These are phyloP conservation scores for Elongisporangium prolatum DNA, from an alignment of 352 stramenopile genomes.

Conservation along the genomic window DNA sequence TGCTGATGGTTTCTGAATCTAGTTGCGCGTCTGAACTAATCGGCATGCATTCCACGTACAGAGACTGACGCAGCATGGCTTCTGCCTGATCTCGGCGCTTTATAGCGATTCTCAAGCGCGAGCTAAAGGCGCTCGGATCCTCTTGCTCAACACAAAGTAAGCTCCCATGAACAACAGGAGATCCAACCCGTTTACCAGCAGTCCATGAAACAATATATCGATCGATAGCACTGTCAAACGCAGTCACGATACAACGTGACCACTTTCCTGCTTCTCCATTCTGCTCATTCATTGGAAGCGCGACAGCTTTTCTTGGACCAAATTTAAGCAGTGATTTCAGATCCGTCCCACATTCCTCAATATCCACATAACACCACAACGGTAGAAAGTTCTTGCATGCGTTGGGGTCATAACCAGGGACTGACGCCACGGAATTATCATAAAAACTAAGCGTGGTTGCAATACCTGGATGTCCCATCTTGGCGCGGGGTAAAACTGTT, in stretches of 20 bases:
- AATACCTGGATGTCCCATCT: conserved; percentile 39
- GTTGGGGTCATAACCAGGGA: neutral
- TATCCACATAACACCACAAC: conserved; percentile 70
- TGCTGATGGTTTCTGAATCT: conserved; percentile 60
- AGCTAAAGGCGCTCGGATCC: conserved; percentile 36
- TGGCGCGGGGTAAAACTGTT: conserved; percentile 31
- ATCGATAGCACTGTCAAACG: conserved; percentile 37
- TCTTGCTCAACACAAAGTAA: conserved; percentile 67
- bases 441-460: neutral
- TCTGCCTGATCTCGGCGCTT: conserved; percentile 56
- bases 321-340: conserved; percentile 19
- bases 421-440: neutral
- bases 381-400: conserved; percentile 51
- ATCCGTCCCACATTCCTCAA: conserved; percentile 26
- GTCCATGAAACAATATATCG: conserved; percentile 74
- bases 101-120: conserved; percentile 30
- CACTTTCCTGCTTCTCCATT: conserved; percentile 57
- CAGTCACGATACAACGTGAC: conserved; percentile 73
- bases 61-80: conserved; percentile 45
- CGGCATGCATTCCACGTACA: conserved; percentile 79
- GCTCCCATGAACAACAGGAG: conserved; percentile 51
- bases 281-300: conserved; percentile 50
- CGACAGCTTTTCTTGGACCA: conserved; percentile 56
- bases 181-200: conserved; percentile 65
- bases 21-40: conserved; percentile 61